Conservation (phyloP, 257 asterid genomes). For the Catharanthus roseus region DNA sequence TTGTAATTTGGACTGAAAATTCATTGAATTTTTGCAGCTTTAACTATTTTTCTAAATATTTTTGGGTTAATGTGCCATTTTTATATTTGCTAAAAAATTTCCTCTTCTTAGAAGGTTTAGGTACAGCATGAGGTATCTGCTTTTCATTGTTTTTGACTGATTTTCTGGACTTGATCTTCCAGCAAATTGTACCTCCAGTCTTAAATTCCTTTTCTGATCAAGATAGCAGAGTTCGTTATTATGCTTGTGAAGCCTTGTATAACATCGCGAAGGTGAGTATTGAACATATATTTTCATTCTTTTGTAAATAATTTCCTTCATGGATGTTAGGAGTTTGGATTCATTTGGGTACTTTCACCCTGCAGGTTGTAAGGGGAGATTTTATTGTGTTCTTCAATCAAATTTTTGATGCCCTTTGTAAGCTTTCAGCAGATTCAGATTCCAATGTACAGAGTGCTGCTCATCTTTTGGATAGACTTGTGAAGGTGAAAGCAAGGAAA, state of each 20-base stretch:
- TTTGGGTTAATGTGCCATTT: no score
- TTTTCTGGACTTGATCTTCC: constrained; percentile 24
- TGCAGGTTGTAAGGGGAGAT: constrained; percentile 98
- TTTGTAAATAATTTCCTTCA: constrained; percentile 6
- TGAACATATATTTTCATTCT: not conserved
- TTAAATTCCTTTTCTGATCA: constrained; percentile 82
- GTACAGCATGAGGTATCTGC: not conserved
- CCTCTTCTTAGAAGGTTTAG: not conserved
- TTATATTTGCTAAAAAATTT: not conserved
- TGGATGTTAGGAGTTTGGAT: constrained; percentile 23
- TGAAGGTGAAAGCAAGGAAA: constrained; percentile 51
- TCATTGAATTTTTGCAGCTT: not conserved
- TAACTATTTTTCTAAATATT: not conserved
- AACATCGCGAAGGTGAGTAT: constrained; percentile 91
- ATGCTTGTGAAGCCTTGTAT: constrained; percentile 97
- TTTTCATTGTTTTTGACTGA: constrained; percentile 23
- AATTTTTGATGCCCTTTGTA: constrained; percentile 90
- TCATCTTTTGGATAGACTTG: constrained; percentile 98
- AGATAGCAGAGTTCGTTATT: constrained; percentile 98
- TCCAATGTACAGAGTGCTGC: constrained; percentile 99
- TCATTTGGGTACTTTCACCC: constrained; percentile 21
- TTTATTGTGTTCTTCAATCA: constrained; percentile 95
- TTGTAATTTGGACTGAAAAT: not conserved
- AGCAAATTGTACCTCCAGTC: constrained; percentile 99
- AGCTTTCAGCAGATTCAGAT: constrained; percentile 98